Conservation (phyloP, 1,284 basidiomycete genomes). For the Trametes sp. region DNA sequence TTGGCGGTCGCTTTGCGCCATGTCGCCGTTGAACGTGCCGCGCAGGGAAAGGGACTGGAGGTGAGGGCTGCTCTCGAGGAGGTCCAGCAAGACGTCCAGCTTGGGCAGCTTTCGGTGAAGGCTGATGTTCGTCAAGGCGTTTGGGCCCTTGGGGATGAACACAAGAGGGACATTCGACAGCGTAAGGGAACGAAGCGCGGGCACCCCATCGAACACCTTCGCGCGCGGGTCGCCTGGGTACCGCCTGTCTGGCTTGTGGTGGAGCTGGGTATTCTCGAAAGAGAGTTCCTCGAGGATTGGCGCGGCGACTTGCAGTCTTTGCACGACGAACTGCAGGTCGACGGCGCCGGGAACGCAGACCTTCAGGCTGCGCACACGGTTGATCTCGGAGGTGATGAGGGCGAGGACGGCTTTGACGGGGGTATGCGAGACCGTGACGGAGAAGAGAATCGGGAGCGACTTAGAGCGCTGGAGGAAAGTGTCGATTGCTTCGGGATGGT, state of each 20-base stretch:
- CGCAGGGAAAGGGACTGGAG: constrained; percentile 5
- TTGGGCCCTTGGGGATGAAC: not conserved
- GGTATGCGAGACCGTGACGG: not conserved
- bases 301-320: not conserved
- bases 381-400: not conserved
- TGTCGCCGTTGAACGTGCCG: not conserved
- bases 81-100: not conserved
- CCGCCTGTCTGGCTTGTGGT: not conserved
- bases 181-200: constrained; percentile 4
- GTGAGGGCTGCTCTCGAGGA: constrained; percentile 4
- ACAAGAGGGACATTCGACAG: not conserved
- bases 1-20: not conserved
- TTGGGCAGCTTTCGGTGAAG: not conserved
- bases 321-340: not conserved
- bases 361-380: constrained; percentile 8
- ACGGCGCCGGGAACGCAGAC: not conserved
- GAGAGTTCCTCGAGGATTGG: constrained; percentile 7
- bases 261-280: constrained; percentile 3
- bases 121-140: not conserved
- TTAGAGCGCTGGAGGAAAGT: constrained; percentile 14
- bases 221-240: not conserved
- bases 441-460: constrained; percentile 8
- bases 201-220: not conserved
- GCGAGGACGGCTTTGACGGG: not conserved
- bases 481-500: constrained; percentile 3